These are phyloP conservation scores for Agaricales sp. DNA, from an alignment of 1,284 basidiomycete species.

Conservation along the genomic window DNA sequence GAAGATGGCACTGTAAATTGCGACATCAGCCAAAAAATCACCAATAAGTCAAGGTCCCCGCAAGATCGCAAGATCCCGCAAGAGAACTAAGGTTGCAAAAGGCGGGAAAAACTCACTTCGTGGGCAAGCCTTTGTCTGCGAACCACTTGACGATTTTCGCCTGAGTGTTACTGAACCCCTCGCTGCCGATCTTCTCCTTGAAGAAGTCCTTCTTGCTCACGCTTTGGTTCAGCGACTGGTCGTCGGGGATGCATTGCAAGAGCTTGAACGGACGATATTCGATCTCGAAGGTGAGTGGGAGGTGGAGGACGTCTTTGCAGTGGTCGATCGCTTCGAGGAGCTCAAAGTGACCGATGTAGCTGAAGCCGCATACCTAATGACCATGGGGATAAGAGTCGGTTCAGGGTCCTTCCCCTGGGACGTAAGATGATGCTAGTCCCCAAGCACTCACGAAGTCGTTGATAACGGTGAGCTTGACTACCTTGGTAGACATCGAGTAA, in stretches of 20 bases:
- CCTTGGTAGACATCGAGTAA: slow-evolving; percentile 23
- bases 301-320: slow-evolving; percentile 45
- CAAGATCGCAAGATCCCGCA: slow-evolving; percentile 1
- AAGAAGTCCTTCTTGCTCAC: slow-evolving; percentile 44
- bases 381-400: slow-evolving; percentile 4
- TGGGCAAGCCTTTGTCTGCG: slow-evolving; percentile 48
- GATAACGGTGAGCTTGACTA: slow-evolving; percentile 57
- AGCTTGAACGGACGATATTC: slow-evolving; percentile 68
- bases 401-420: too few relatives aligned
- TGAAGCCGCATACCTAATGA: slow-evolving; percentile 58
- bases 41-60: too few relatives aligned
- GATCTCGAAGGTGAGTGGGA: slow-evolving; percentile 59
- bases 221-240: slow-evolving; percentile 23
- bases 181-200: slow-evolving; percentile 45
- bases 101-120: slow-evolving; percentile 39
- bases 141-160: slow-evolving; percentile 42
- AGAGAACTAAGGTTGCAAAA: slow-evolving; percentile 4
- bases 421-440: too few relatives aligned
- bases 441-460: slow-evolving; percentile 53
- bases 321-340: slow-evolving; percentile 56
- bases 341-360: slow-evolving; percentile 66
- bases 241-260: slow-evolving; percentile 36
- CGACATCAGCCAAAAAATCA: too few relatives aligned
- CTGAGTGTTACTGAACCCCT: slow-evolving; percentile 39
- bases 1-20: slow-evolving; percentile 32